Evolutionary conservation across 2,329 filamentous ascomycete genomes (phyloP).

Genomic region (Cercospora berteroae): DNA sequence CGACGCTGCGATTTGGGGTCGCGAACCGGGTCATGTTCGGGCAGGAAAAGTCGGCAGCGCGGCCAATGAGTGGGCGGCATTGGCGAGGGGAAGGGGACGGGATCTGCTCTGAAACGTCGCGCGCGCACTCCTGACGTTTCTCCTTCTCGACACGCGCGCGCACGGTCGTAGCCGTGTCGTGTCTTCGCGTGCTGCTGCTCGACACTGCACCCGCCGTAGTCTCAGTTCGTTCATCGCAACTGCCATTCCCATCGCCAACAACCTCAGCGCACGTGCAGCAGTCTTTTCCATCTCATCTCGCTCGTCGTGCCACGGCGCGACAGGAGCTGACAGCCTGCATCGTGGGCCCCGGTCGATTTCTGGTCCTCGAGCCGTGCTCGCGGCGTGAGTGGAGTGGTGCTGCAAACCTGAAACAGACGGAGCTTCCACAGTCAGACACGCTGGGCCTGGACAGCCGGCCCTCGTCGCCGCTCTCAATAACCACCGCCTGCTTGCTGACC

Average conservation of each 20-base stretch:
- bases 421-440: constrained; percentile 3
- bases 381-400: not conserved
- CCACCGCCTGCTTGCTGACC: not conserved
- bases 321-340: not conserved
- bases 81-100: not conserved
- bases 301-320: not conserved
- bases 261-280: not conserved
- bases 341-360: not conserved
- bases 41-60: not conserved
- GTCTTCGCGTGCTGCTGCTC: not conserved
- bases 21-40: not conserved
- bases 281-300: not conserved
- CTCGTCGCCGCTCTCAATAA: not conserved
- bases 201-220: not conserved
- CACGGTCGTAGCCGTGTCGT: not conserved
- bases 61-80: not conserved
- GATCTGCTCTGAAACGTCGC: not conserved
- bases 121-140: not conserved
- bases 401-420: constrained; percentile 8
- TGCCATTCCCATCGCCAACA: not conserved
- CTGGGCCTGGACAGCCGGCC: not conserved
- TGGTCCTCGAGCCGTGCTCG: not conserved
- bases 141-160: not conserved
- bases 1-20: not conserved
- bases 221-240: not conserved